Percentiles rank a stretch among this genome's conserved stretches.
Evolutionary conservation across 1,139 yeast genomes (phyloP).

Genomic region (Geotrichum phurueaensis): DNA sequence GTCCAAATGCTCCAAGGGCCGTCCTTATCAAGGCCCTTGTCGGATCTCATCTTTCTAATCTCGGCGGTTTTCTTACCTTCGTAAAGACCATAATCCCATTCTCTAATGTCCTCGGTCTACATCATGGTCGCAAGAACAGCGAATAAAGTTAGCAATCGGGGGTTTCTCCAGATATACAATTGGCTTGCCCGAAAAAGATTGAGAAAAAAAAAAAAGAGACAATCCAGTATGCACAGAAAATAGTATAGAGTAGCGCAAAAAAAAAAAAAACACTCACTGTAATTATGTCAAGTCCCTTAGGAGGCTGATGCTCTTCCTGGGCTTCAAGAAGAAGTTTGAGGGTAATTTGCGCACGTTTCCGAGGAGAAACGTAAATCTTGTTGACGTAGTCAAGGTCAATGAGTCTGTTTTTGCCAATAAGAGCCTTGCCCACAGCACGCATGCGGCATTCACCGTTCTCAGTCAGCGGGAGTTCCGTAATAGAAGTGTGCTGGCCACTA

Average conservation of each 20-base stretch:
- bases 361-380: slow-evolving; percentile 69
- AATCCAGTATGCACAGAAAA: neutral
- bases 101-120: slow-evolving; percentile 62
- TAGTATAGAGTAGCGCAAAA: neutral
- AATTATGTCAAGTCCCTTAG: neutral
- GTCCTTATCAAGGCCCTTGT: slow-evolving; percentile 49
- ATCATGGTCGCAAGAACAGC: slow-evolving; percentile 21
- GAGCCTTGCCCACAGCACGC: slow-evolving; percentile 61
- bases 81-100: slow-evolving; percentile 95
- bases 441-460: slow-evolving; percentile 72
- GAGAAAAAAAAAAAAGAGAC: neutral
- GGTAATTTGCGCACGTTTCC: slow-evolving; percentile 72
- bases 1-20: slow-evolving; percentile 79
- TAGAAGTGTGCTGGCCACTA: slow-evolving; percentile 84
- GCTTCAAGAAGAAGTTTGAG: slow-evolving; percentile 47
- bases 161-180: neutral
- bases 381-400: slow-evolving; percentile 60
- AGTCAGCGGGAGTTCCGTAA: slow-evolving; percentile 75
- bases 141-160: slow-evolving; percentile 17
- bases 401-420: slow-evolving; percentile 57
- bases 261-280: slow-evolving; percentile 5
- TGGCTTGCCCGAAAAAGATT: neutral
- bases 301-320: slow-evolving; percentile 2
- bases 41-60: slow-evolving; percentile 53
- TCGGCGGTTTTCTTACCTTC: slow-evolving; percentile 73